Base-by-base conservation (phyloP, 1,284 basidiomycete species). In the Leccinum fallax region DNA sequence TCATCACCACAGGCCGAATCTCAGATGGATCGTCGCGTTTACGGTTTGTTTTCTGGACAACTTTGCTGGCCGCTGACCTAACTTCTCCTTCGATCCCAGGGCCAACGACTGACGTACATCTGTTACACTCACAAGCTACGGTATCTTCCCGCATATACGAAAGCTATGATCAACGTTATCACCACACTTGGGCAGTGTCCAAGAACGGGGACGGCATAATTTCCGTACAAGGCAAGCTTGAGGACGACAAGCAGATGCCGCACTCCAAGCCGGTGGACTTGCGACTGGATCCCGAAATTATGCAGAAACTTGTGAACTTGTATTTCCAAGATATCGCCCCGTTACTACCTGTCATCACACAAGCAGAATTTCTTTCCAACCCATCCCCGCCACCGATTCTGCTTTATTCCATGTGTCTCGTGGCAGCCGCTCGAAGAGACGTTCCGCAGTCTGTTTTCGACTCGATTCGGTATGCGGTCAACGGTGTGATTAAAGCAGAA, bases 381-480 rank as follows among this genome's bases (percentile, higher is more conserved):
- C 81, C 85, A 30, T 88, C 87, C 10, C 92, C 93, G 1, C 83
- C 92, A 15, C 90, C 93, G 2, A 82, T 95, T 46, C 78, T 98
- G 63, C 84, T 98, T 26, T 97, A 98, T 76, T 89, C 93, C 43
- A 95, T 98, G 74, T 97, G 95, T 76, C 88, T 94, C 40, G 87
- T 97, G 24, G 92, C 95, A 5, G 94, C 95, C 11, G 89, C 94
- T 48, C 84, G 90, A 61, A 85, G 95, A 57, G 88, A 94, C 59
- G 89, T 94, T 4, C 91, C 95, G 0, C 89, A 92, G 67, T 82
- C 85, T 58, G 85, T 96, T 15, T 96, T 95, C 71, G 89, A 94
- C 69, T 87, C 88, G 8, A 87, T 98, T 40, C 86, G 95, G 60
- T 88, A 86, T 61, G 87, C 90, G 9, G 92, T 98, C 67, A 95